Base-by-base conservation (phyloP, 2,329 filamentous ascomycete genomes). In the Albifimbria verrucaria region DNA sequence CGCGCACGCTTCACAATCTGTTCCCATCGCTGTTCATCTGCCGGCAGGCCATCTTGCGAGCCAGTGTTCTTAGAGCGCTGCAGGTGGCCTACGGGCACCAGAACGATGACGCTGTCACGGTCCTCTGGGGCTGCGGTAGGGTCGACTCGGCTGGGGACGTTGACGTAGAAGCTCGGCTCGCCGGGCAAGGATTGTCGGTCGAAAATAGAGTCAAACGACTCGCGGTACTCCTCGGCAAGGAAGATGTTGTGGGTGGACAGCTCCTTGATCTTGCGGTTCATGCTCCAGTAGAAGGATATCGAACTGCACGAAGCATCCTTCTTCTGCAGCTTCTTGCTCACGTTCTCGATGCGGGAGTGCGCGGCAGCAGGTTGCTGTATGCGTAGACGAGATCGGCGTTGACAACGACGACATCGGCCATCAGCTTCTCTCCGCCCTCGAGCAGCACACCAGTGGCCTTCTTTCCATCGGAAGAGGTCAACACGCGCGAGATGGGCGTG, bases 161-260 rank as follows among this genome's bases (percentile, higher is more conserved):
- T 90, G 68, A 91, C 81, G 68, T 91, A 91, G 73, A 91, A 92
- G 52, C 82, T 87, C 0, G 88, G 88, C 54, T 90, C 77, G 2
- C 77, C 67, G 1, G 88, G 88, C 9, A 91, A 82, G 3, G 78
- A 71, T 55, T 90, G 84, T 25, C 81, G 73, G 58, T 87, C 83
- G 76, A 92, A 91, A 54, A 91, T 91, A 54, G 81, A 79, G 67
- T 91, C 87, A 62, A 91, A 91, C n/a, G 80, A 86, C 60, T 88
- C 84, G 49, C 77, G 77, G 66, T 90, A 92, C 57, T 87, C 77
- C 59, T 89, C 83, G 2, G 88, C 87, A 7, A 91, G 79, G 72
- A 92, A 92, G 61, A 91, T 89, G 66, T 91, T 92, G 71, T 92
- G 88, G 0, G 85, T 81, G 18, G 78, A 74, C 2, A 92, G 77